Evolutionary conservation across 345 rosid species (phyloP).

Genomic region (Passiflora organensis): DNA sequence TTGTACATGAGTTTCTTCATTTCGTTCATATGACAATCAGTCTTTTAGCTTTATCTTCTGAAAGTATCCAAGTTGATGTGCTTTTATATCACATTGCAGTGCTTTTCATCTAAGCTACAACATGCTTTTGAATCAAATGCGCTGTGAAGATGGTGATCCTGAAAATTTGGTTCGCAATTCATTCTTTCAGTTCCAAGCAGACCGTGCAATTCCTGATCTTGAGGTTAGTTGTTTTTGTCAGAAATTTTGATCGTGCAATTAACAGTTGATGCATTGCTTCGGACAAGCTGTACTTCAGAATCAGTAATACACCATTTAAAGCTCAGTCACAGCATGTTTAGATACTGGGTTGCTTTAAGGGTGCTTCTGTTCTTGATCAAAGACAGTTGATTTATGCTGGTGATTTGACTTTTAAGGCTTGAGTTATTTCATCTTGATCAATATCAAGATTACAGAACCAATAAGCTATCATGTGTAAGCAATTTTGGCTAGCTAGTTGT

Average conservation of each 20-base stretch:
- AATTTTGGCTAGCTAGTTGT: too few species aligned
- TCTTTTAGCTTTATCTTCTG: too few species aligned
- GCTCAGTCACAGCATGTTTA: too few species aligned
- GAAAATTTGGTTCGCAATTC: constrained; percentile 95
- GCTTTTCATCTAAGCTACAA: constrained; percentile 98
- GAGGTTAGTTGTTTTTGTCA: constrained; percentile 47
- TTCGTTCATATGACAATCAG: neutral
- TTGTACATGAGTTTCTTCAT: neutral
- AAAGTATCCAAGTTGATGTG: constrained; percentile 11
- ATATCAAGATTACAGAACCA: too few species aligned
- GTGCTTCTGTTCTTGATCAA: too few species aligned
- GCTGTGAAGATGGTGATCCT: constrained; percentile 92
- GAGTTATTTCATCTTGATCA: too few species aligned
- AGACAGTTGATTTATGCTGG: too few species aligned
- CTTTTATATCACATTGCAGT: constrained; percentile 41
- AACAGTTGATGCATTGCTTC: constrained; percentile 1
- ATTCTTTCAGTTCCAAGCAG: constrained; percentile 97
- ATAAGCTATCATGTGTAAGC: too few species aligned
- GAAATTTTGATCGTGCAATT: neutral
- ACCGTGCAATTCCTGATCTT: constrained; percentile 82
- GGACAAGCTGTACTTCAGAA: neutral
- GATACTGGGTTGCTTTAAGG: too few species aligned
- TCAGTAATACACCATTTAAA: neutral
- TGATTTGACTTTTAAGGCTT: too few species aligned
- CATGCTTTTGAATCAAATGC: constrained; percentile 95